These are phyloP conservation scores for Crassisporium funariophilum DNA, from an alignment of 768 basidiomycete genomes.

Conservation along the genomic window DNA sequence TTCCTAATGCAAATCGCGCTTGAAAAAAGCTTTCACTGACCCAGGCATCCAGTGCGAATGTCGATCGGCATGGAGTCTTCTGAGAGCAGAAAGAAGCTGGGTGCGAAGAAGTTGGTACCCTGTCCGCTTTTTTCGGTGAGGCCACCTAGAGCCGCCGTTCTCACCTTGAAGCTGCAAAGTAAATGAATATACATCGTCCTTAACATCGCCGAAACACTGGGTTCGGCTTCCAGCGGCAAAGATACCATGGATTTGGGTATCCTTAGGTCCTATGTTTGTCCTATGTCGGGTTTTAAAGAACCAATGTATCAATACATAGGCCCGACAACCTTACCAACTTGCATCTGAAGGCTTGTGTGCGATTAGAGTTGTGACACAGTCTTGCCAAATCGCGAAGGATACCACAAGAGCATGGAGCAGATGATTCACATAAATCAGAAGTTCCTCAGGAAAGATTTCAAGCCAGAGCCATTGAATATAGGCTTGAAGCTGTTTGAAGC, in stretches of 20 bases:
- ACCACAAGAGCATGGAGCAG: too few relatives aligned
- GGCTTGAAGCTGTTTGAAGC: too few relatives aligned
- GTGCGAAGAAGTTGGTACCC: constrained; percentile 10
- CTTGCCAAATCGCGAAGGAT: too few relatives aligned
- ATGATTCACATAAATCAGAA: too few relatives aligned
- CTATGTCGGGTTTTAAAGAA: background rate
- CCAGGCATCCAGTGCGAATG: constrained; percentile 23
- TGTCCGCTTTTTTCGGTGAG: constrained; percentile 23
- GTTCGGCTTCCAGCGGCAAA: too few relatives aligned
- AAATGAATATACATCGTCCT: constrained; percentile 18
- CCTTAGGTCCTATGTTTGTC: background rate
- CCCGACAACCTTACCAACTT: background rate
- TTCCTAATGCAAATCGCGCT: constrained; percentile 14
- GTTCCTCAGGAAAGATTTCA: too few relatives aligned
- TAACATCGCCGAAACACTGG: constrained; percentile 14
- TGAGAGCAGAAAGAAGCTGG: constrained; percentile 15
- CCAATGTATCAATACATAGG: too few relatives aligned
- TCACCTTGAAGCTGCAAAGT: constrained; percentile 15
- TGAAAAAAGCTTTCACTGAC: constrained; percentile 10
- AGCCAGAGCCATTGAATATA: too few relatives aligned
- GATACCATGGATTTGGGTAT: background rate
- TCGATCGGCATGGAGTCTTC: constrained; percentile 12
- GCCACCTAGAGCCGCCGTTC: constrained; percentile 12
- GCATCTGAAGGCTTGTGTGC: too few relatives aligned
- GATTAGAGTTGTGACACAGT: too few relatives aligned